Conservation (phyloP, 129 eudicot genomes). For the Silybum marianum region DNA sequence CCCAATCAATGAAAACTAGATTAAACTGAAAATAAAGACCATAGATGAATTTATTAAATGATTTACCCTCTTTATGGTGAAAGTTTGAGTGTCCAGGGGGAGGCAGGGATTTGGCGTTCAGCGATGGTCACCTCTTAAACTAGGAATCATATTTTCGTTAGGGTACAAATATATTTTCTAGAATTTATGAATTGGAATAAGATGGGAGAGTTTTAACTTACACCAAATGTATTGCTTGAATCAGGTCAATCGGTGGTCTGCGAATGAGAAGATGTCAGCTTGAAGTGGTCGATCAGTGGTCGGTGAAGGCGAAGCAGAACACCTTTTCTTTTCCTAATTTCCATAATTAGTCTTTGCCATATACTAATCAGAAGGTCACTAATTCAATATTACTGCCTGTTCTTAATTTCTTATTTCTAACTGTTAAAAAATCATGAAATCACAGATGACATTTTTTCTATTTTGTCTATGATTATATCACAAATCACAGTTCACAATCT, state of each 20-base stretch:
- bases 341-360: too few relatives aligned
- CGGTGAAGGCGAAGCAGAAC: not conserved
- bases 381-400: too few relatives aligned
- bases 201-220: not conserved
- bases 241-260: not conserved
- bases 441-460: not conserved
- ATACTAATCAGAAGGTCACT: too few relatives aligned
- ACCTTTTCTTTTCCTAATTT: not conserved
- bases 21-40: not conserved
- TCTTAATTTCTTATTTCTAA: not conserved
- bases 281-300: not conserved
- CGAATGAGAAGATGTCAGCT: not conserved
- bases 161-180: not conserved
- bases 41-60: not conserved
- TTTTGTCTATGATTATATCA: not conserved
- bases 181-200: not conserved
- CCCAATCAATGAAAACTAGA: not conserved
- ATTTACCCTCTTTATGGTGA: not conserved
- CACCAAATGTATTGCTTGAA: not conserved
- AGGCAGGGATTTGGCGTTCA: not conserved
- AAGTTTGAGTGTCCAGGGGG: not conserved
- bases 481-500: not conserved
- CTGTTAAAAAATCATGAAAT: not conserved
- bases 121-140: not conserved
- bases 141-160: not conserved